phyloP scores from a whole-genome alignment of 345 rosid genomes.

The Combretum micranthum region DNA sequence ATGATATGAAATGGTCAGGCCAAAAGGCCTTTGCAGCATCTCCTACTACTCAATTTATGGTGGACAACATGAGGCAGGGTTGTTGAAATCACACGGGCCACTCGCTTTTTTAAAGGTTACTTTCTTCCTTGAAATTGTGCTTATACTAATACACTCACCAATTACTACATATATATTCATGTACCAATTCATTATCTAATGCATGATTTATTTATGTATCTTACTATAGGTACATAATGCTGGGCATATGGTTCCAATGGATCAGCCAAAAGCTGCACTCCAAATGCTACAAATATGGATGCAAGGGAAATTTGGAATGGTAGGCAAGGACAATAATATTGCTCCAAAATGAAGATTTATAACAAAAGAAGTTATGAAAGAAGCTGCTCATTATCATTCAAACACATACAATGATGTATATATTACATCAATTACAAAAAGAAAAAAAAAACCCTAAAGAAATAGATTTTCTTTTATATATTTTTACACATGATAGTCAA shows the following conservation, averaged over 20 bases:
- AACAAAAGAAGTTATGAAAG: too few species aligned
- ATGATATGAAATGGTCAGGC: constrained; percentile 77
- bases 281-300: constrained; percentile 70
- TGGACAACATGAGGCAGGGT: constrained; percentile 61
- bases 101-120: constrained; percentile 70
- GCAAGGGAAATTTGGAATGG: constrained; percentile 46
- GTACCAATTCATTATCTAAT: too few species aligned
- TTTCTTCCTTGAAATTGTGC: neutral
- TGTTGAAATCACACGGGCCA: constrained; percentile 62
- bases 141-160: too few species aligned
- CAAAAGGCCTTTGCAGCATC: constrained; percentile 49
- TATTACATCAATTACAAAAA: too few species aligned
- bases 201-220: too few species aligned
- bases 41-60: constrained; percentile 39
- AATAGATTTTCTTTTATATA: too few species aligned
- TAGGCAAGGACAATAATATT: neutral
- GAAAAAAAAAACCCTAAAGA: too few species aligned
- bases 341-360: too few species aligned
- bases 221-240: constrained; percentile 50
- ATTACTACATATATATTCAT: too few species aligned
- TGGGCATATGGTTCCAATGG: constrained; percentile 91
- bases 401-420: too few species aligned
- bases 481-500: too few species aligned
- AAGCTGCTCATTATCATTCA: too few species aligned
- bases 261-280: constrained; percentile 76